Evolutionary conservation across 2,329 filamentous ascomycete genomes (phyloP).

Genomic region (Daldinia eschscholtzii): DNA sequence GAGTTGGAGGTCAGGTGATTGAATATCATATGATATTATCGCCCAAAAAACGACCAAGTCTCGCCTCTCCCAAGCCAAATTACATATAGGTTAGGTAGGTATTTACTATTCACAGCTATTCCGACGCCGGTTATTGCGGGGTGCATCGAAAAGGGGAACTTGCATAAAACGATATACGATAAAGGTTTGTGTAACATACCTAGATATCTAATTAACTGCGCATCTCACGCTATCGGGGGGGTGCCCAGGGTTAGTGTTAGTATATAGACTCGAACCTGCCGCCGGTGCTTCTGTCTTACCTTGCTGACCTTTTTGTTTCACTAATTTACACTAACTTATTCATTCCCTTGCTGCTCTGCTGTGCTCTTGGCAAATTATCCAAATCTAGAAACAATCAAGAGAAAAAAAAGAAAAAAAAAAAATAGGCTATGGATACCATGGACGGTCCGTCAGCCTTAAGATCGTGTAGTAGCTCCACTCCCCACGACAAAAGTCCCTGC

Average conservation of each 20-base stretch:
- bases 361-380: background rate
- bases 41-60: background rate
- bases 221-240: background rate
- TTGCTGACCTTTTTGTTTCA: background rate
- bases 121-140: background rate
- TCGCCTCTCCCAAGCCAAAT: background rate
- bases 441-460: background rate
- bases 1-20: background rate
- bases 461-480: background rate
- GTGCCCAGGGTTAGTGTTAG: background rate
- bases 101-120: background rate
- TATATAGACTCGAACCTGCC: background rate
- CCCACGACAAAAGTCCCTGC: background rate
- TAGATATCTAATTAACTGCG: background rate
- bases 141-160: background rate
- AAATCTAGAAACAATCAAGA: background rate
- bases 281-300: background rate
- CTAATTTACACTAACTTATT: too few species aligned
- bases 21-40: background rate
- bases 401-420: background rate
- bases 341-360: background rate
- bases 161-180: conserved; percentile 4
- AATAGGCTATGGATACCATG: background rate
- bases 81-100: too few species aligned
- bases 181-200: background rate